Evolutionary conservation across 2,329 filamentous ascomycete species (phyloP), one percentile per base, ranked within the genome.

Genomic region (Botryotinia calthae): DNA sequence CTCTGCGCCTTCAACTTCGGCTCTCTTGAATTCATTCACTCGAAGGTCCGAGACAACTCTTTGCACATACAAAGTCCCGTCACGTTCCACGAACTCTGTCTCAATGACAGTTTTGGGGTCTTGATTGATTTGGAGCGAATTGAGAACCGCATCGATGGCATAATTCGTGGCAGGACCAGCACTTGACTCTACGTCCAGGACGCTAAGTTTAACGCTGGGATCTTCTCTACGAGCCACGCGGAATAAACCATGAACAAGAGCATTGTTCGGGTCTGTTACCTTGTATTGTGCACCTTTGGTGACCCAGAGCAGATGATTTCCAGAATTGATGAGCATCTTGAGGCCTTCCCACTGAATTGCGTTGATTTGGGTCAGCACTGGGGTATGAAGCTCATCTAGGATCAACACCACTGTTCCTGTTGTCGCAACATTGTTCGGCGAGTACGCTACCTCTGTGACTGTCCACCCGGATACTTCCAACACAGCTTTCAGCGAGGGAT

Each of bases 171-270:
- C 73, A 25, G 34, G 9, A 51, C 70, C 63, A 9, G 58, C 40
- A 10, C 54, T 67, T 18, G 42, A 25, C 20, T 73, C 61, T 4
- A 77, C 63, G 54, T 78, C 76, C 16, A 78, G 65, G 28, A 74
- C 75, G 16, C 68, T 61, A 6, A 78, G 51, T 25, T 42, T 51
- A 0, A 74, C 34, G 34, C 72, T 71, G 6, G 71, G 59, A 46
- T 76, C 72, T 51, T 78, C 77, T 25, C 61, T 46, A 22, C 76
- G 74, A n/a, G 75, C 61, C 5, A 79, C 79, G 20, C 82, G 77
- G 44, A 81, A 76, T 25, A 83, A 69, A 16, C 82, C 82, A n/a
- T 79, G 72, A 44, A 81, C 76, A 48, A 81, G 76, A 40, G 78
- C 78, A 22, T 81, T 75, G 22, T 79, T 74, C 3, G 82, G 82